Evolutionary conservation across 2,329 filamentous ascomycete genomes (phyloP), one percentile per base, ranked within the genome.

Genomic region (Botrytis hyacinthi): DNA sequence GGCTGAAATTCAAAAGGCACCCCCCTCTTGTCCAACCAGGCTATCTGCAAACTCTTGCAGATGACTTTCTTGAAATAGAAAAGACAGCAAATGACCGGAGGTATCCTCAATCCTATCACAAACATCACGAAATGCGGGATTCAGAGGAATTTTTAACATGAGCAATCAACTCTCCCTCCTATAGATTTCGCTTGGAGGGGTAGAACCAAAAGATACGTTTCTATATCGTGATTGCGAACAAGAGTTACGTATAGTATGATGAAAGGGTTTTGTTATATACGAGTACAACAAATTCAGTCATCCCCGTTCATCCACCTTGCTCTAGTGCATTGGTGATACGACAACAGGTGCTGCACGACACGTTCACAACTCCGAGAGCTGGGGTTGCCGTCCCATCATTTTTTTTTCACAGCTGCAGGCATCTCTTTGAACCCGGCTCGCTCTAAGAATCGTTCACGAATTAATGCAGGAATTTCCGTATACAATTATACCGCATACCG

Each of bases 301-400:
- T 12, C 65, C 46, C 35, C 48, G 57, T 54, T 54, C 65, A 54
- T 68, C 48, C 48, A 57, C 22, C 22, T 62, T 40, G 35, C 48
- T 68, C 3, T 40, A 35, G 46, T 54, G 32, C 46, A 57, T 60
- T 26, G 62, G 71, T 72, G 51, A 68, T 60, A 72, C 71, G 32
- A 72, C 51, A 72, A 72, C 71, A 60, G 63, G 54, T 68, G 59
- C 57, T 71, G 69, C 69, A 71, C 69, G 35, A 71, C 48, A 54
- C 69, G 59, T 65, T 59, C 70, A 32, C 70, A 72, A 59, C 61
- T 72, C 71, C 71, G 71, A 72, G 71, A 69, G 63, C 62, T 65
- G 66, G 65, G 46, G 44, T 37, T 67, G 46, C 66, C 66, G 66
- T 72, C 70, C 46, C 60, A 65, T 66, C 48, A 59, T 57, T 57